phyloP scores from a whole-genome alignment of 495 filamentous ascomycete species.

The Aspergillus kassunensis region DNA sequence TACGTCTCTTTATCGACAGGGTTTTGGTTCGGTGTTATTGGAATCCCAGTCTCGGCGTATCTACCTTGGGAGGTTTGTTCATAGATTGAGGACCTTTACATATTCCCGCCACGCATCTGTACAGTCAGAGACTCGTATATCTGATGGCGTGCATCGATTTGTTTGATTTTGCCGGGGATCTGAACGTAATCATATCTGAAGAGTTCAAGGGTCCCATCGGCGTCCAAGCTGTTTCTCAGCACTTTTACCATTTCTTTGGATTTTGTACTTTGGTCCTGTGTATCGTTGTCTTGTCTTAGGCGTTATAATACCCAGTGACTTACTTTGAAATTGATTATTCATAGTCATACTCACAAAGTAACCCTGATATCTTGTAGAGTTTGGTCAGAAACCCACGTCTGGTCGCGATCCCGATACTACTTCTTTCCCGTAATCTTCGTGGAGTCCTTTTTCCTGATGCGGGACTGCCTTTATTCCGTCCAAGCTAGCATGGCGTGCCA shows the following conservation, averaged over 20 bases:
- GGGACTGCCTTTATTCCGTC: no score
- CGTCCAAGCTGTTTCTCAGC: slow-evolving; percentile 49
- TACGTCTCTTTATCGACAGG: slow-evolving; percentile 13
- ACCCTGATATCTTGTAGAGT: no score
- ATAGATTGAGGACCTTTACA: slow-evolving; percentile 12
- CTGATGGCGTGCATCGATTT: slow-evolving; percentile 14
- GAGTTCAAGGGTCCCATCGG: slow-evolving; percentile 26
- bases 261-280: slow-evolving; percentile 19
- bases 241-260: slow-evolving; percentile 22
- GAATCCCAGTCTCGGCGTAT: slow-evolving; percentile 1
- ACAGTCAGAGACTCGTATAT: slow-evolving; percentile 20
- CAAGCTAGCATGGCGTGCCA: no score
- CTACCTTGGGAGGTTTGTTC: slow-evolving; percentile 9
- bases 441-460: no score
- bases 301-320: slow-evolving; percentile 31
- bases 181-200: no score
- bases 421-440: no score
- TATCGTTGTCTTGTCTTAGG: slow-evolving; percentile 20
- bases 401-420: no score
- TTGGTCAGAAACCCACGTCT: no score
- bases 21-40: slow-evolving; percentile 15
- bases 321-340: slow-evolving; percentile 10
- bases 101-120: slow-evolving; percentile 13
- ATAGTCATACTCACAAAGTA: background rate
- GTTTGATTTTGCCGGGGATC: slow-evolving; percentile 9